Base-by-base conservation (phyloP, 163 green algal species). In the Scenedesmus sp. region DNA sequence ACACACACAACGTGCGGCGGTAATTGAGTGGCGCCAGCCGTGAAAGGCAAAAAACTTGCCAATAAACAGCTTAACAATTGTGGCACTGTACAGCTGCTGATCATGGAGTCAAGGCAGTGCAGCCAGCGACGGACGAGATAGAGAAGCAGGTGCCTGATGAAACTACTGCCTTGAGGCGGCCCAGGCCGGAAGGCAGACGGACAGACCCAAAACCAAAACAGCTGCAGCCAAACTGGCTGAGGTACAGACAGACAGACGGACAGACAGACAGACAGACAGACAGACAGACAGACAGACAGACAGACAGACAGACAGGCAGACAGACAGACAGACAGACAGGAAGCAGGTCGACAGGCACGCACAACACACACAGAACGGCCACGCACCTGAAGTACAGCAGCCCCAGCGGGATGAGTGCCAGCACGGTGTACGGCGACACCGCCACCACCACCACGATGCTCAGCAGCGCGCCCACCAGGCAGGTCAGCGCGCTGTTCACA, bases 371-470 rank as follows among this genome's bases (percentile, higher is more conserved):
- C 53, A 72, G 59, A 6, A 6, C 30, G 26, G 9, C 37, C 22
- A 0, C 61, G 0, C 40, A 85, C 85, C 72, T 80, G 83, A 93
- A 94, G 93, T 99, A 99, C 5, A 96, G n/a, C 46, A 96, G 51
- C 68, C 49, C 82, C 82, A 99, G 92, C 2, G 96, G 95, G 9
- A 97, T 33, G 15, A 99, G 90, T 16, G 93, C 93, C 1, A 97
- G n/a, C 26, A 97, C 40, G 5, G 96, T 92, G 30, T 91, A 91
- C 3, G 96, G 96, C 0, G 95, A 95, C 10, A 98, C 95, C 7
- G 85, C 79, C 78, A 95, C 88, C 35, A 98, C 94, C n/a, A 98
- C 95, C 35, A 96, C 81, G 6, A 99, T 89, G 7, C 94, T 96
- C 82, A 97, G 94, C 44, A 94, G 37, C 2, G 97, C 92, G 35